Percentiles rank a stretch among this genome's conserved stretches.
Conservation (phyloP, 305 asterid genomes). For the Salvia sclarea region DNA sequence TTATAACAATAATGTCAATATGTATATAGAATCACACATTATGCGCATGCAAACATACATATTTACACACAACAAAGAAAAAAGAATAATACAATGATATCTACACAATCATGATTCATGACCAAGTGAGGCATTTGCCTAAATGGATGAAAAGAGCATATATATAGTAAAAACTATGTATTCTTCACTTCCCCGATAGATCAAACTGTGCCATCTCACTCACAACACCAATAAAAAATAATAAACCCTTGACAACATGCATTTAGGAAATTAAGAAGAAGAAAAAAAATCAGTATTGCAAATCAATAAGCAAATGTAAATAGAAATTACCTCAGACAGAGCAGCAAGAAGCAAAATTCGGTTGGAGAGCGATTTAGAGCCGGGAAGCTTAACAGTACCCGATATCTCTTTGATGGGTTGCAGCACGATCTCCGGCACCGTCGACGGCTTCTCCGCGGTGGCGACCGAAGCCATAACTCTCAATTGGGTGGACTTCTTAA, state of each 20-base stretch:
- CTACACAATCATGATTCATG: no score
- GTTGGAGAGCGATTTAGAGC: constrained; percentile 94
- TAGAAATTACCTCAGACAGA: constrained; percentile 81
- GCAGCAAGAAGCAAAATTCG: constrained; percentile 97
- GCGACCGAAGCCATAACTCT: constrained; percentile 67
- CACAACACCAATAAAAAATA: constrained; percentile 19
- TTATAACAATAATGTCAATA: no score
- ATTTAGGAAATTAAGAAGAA: background rate
- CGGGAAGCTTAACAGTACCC: constrained; percentile 89
- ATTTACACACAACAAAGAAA: no score
- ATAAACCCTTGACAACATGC: background rate
- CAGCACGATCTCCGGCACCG: constrained; percentile 81
- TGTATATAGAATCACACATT: no score
- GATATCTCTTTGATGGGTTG: constrained; percentile 88
- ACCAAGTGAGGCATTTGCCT: no score
- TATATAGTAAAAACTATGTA: no score
- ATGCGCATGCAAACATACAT: no score
- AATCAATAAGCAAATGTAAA: constrained; percentile 11
- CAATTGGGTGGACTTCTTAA: constrained; percentile 31
- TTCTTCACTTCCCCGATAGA: no score
- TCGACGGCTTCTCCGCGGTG: constrained; percentile 71
- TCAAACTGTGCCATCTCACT: background rate
- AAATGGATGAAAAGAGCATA: no score
- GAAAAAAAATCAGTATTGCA: background rate
- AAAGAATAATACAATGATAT: no score